Conservation (phyloP, 371 early-diverging fungal species). For the Edhazardia aedis region DNA sequence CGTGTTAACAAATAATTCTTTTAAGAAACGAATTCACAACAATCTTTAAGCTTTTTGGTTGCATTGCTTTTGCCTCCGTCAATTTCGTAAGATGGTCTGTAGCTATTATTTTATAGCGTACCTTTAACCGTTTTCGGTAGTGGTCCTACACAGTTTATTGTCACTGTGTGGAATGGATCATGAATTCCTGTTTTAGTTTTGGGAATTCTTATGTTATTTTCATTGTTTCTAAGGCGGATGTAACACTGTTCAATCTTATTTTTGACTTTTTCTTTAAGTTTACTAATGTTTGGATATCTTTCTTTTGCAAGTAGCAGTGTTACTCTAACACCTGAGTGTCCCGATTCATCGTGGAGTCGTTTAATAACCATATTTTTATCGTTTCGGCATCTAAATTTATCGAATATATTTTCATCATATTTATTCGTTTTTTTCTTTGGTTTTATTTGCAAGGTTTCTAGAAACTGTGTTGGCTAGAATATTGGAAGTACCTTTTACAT, state of each 20-base stretch:
- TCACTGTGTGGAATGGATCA: too few species aligned
- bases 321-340: neutral
- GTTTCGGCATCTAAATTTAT: neutral
- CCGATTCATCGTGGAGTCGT: neutral
- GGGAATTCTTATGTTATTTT: neutral
- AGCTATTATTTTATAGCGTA: conserved; percentile 11
- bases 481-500: neutral
- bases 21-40: neutral
- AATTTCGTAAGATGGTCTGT: conserved; percentile 11
- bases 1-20: conserved; percentile 1
- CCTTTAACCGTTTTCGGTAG: neutral
- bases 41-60: neutral
- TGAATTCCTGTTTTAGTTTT: neutral
- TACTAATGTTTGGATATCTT: neutral
- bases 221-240: neutral
- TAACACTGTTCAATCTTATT: neutral
- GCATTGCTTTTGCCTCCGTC: conserved; percentile 4
- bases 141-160: conserved; percentile 7
- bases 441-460: neutral
- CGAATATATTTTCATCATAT: neutral
- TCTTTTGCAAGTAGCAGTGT: neutral
- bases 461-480: neutral
- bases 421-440: neutral
- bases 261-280: neutral
- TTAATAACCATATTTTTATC: too few species aligned